A percentile compares a stretch with the other conserved stretches of the same genome.
phyloP scores from a whole-genome alignment of 371 early-diverging fungal species.

The Mortierella sp. region DNA sequence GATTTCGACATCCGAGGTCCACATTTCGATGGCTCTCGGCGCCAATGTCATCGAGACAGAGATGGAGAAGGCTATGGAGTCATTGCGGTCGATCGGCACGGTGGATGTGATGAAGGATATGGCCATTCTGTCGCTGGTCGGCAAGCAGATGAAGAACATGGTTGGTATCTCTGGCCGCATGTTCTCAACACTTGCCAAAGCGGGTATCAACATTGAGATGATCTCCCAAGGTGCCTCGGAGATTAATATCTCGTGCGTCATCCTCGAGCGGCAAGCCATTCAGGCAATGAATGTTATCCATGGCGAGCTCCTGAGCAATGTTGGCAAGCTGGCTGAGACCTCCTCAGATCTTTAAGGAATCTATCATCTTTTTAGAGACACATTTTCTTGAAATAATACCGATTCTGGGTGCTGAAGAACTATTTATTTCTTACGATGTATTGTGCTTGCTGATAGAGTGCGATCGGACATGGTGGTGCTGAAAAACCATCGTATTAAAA shows the following conservation, averaged over 20 bases:
- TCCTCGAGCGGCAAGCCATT: conserved; percentile 78
- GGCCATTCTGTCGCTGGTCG: conserved; percentile 97
- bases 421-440: too few relatives aligned
- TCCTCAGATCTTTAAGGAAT: background rate
- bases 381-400: background rate
- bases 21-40: conserved; percentile 96
- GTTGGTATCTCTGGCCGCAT: conserved; percentile 97
- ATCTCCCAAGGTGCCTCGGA: conserved; percentile 98
- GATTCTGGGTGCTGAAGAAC: too few relatives aligned
- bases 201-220: conserved; percentile 98
- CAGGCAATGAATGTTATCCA: conserved; percentile 93
- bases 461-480: too few relatives aligned
- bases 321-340: conserved; percentile 11
- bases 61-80: conserved; percentile 77
- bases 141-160: conserved; percentile 96
- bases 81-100: conserved; percentile 79
- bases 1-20: conserved; percentile 97
- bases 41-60: conserved; percentile 74
- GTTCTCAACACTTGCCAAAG: conserved; percentile 92
- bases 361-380: background rate
- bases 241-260: conserved; percentile 98
- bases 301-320: conserved; percentile 65
- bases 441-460: too few relatives aligned
- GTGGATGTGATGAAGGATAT: conserved; percentile 85
- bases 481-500: background rate